phyloP scores from a whole-genome alignment of 306 rosid genomes.

The Prunus campanulata region DNA sequence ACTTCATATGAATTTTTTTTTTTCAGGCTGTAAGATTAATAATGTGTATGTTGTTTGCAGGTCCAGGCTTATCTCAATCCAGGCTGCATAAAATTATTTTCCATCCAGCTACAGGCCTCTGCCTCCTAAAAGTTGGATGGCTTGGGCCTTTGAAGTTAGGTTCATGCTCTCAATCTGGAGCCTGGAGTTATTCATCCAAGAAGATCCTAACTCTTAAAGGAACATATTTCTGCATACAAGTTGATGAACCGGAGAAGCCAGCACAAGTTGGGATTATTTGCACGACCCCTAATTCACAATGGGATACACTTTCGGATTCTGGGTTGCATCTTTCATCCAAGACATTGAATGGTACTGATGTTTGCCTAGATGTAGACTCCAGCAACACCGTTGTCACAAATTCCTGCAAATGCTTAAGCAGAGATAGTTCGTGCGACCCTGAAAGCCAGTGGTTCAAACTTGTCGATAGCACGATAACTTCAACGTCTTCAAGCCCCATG shows the following conservation, averaged over 20 bases:
- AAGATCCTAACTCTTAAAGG: conserved; percentile 53
- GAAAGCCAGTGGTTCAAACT: conserved; percentile 84
- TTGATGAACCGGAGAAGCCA: conserved; percentile 36
- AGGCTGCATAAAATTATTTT: conserved; percentile 47
- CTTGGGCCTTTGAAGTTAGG: conserved; percentile 49
- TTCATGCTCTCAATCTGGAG: conserved; percentile 52
- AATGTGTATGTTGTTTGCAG: conserved; percentile 32
- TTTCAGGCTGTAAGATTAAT: not conserved
- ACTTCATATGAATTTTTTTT: not conserved
- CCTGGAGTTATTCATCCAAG: conserved; percentile 56
- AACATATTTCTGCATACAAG: conserved; percentile 70
- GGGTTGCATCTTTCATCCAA: conserved; percentile 66
- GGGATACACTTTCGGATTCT: conserved; percentile 77
- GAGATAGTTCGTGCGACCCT: conserved; percentile 60
- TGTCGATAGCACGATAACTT: conserved; percentile 49
- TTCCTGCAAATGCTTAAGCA: conserved; percentile 65
- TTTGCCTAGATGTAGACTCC: conserved; percentile 71
- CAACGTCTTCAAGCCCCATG: conserved; percentile 14
- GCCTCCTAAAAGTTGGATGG: conserved; percentile 44
- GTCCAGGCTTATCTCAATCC: conserved; percentile 38
- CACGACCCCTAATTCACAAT: conserved; percentile 37
- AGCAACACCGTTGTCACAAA: conserved; percentile 54
- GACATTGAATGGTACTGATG: conserved; percentile 32
- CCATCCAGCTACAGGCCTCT: conserved; percentile 76
- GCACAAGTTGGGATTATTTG: conserved; percentile 52